phyloP scores from a whole-genome alignment of 2,329 filamentous ascomycete genomes.

The Pseudogymnoascus sp. region DNA sequence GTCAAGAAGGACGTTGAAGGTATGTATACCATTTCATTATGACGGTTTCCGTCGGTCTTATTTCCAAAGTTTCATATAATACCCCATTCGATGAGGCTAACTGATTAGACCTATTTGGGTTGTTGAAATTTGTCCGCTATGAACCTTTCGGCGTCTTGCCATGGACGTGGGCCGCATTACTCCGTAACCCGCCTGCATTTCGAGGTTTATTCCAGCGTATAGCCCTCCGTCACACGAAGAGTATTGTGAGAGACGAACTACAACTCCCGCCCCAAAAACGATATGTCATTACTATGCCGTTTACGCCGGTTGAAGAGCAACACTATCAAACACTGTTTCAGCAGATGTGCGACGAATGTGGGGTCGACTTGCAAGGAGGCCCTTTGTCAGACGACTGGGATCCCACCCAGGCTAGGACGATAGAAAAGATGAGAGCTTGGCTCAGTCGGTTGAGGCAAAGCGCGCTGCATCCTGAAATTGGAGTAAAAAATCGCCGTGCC shows the following conservation, averaged over 20 bases:
- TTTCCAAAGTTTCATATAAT: neutral
- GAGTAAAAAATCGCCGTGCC: slow-evolving; percentile 55
- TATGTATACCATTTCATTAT: slow-evolving; percentile 11
- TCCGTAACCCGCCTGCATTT: slow-evolving; percentile 55
- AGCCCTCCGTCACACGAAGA: slow-evolving; percentile 79
- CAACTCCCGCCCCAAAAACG: slow-evolving; percentile 75
- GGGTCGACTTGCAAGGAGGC: slow-evolving; percentile 55
- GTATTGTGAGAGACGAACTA: slow-evolving; percentile 70
- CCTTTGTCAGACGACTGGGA: slow-evolving; percentile 59
- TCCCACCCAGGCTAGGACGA: slow-evolving; percentile 32
- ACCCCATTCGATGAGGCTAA: neutral
- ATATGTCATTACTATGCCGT: slow-evolving; percentile 81
- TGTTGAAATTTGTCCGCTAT: slow-evolving; percentile 73
- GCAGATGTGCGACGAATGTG: slow-evolving; percentile 65
- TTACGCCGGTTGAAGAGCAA: slow-evolving; percentile 85
- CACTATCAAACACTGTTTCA: slow-evolving; percentile 73
- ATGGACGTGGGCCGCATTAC: neutral
- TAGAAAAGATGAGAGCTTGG: slow-evolving; percentile 73
- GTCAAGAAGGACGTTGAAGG: slow-evolving; percentile 64
- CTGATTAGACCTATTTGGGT: slow-evolving; percentile 63
- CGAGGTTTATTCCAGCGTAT: slow-evolving; percentile 62
- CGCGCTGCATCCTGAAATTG: slow-evolving; percentile 79
- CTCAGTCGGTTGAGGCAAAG: slow-evolving; percentile 72
- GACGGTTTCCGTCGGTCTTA: neutral
- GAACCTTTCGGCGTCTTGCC: slow-evolving; percentile 59